phyloP scores from a whole-genome alignment of 257 asterid species.

The Ligustrum vulgare region DNA sequence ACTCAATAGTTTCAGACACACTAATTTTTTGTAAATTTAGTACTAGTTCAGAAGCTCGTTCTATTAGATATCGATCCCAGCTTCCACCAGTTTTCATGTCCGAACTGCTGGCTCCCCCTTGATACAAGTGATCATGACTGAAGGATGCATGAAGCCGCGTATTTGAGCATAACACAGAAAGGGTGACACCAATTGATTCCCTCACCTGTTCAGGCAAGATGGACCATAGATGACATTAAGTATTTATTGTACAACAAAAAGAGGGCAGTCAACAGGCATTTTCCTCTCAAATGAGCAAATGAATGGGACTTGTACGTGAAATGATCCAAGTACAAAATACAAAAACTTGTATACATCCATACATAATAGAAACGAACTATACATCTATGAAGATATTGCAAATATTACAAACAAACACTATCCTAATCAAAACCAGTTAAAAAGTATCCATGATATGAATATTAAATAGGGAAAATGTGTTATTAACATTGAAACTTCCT shows the following conservation, averaged over 20 bases:
- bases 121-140: conserved; percentile 37
- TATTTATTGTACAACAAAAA: conserved; percentile 3
- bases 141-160: conserved; percentile 64
- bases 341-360: background rate
- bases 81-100: conserved; percentile 32
- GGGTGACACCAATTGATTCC: conserved; percentile 92
- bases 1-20: conserved; percentile 58
- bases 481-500: conserved; percentile 7
- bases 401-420: conserved; percentile 1
- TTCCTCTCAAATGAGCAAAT: conserved; percentile 7
- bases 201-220: conserved; percentile 68
- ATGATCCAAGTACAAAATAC: background rate
- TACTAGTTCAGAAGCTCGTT: conserved; percentile 74
- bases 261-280: conserved; percentile 9
- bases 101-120: conserved; percentile 36
- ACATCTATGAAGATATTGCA: conserved; percentile 1
- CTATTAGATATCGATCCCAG: conserved; percentile 68
- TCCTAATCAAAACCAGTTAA: conserved; percentile 12
- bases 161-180: conserved; percentile 88
- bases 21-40: conserved; percentile 59
- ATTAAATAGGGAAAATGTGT: conserved; percentile 13
- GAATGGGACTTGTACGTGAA: conserved; percentile 10
- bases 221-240: conserved; percentile 16
- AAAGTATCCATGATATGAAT: conserved; percentile 8
- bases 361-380: background rate